Evolutionary conservation across 176 grass and related monocot species (phyloP).

Genomic region (Triticum timopheevii): DNA sequence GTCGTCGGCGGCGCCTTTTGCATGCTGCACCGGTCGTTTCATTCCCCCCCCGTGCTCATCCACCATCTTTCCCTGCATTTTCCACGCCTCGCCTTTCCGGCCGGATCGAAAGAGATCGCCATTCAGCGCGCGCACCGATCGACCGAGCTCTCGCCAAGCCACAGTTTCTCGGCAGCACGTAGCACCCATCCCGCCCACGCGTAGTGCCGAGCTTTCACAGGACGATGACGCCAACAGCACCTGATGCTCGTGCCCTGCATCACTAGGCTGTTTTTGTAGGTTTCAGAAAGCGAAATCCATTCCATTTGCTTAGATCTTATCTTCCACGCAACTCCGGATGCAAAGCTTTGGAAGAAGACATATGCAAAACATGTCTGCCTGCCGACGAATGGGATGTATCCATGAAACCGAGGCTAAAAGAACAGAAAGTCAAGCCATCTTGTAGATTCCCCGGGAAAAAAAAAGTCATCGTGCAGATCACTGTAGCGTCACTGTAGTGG

Average conservation of each 20-base stretch:
- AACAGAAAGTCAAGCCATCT: neutral
- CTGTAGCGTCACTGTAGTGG: neutral
- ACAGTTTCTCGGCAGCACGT: neutral
- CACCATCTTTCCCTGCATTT: neutral
- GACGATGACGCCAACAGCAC: conserved; percentile 16
- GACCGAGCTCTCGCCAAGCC: neutral
- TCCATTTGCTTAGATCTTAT: conserved; percentile 2
- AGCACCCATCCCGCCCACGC: conserved; percentile 7
- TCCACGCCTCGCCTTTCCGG: neutral
- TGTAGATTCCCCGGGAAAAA: neutral
- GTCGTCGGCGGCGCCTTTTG: conserved; percentile 2
- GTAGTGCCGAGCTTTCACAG: conserved; percentile 6
- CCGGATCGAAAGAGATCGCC: neutral
- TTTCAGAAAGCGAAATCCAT: conserved; percentile 4
- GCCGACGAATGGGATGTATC: neutral
- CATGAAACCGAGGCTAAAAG: too few relatives aligned
- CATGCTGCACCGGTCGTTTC: neutral
- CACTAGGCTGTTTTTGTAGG: neutral
- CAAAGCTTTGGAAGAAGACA: neutral
- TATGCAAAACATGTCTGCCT: neutral
- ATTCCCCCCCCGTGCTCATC: neutral
- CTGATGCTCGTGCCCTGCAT: neutral
- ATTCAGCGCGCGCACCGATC: conserved; percentile 14
- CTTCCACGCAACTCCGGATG: neutral
- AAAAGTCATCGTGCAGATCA: neutral